phyloP scores from a whole-genome alignment of 75 land plant species.

The Sequoia sempervirens region DNA sequence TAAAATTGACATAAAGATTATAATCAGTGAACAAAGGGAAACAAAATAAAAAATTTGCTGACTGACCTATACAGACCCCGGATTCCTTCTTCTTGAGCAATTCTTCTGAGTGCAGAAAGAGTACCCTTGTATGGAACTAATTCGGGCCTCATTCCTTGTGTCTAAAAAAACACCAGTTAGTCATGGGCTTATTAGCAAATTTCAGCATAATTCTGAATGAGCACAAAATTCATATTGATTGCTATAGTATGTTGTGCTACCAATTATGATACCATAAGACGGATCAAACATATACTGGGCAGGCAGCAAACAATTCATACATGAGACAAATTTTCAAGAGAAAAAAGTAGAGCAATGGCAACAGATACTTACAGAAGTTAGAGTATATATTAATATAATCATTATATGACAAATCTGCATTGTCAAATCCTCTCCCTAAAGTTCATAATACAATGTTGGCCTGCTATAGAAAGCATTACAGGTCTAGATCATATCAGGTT shows the following conservation, averaged over 20 bases:
- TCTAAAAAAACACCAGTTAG: slow-evolving; percentile 36
- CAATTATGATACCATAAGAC: not conserved
- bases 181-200: not conserved
- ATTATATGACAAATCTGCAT: not conserved
- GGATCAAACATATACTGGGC: not conserved
- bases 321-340: not conserved
- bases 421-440: not conserved
- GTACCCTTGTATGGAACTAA: slow-evolving; percentile 74
- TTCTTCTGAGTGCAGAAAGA: slow-evolving; percentile 74
- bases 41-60: not conserved
- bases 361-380: not conserved
- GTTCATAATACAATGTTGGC: not conserved
- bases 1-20: not conserved
- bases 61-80: slow-evolving; percentile 93
- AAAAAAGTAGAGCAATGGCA: too few species aligned
- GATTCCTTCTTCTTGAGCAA: slow-evolving; percentile 84
- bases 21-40: not conserved
- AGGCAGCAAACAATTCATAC: not conserved
- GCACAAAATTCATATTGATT: not conserved
- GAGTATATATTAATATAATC: not conserved
- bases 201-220: not conserved
- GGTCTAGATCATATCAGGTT: not conserved
- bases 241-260: not conserved
- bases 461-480: not conserved
- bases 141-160: slow-evolving; percentile 82